Evolutionary conservation across 2,329 filamentous ascomycete species (phyloP).

Genomic region (Aspergillus proliferans): DNA sequence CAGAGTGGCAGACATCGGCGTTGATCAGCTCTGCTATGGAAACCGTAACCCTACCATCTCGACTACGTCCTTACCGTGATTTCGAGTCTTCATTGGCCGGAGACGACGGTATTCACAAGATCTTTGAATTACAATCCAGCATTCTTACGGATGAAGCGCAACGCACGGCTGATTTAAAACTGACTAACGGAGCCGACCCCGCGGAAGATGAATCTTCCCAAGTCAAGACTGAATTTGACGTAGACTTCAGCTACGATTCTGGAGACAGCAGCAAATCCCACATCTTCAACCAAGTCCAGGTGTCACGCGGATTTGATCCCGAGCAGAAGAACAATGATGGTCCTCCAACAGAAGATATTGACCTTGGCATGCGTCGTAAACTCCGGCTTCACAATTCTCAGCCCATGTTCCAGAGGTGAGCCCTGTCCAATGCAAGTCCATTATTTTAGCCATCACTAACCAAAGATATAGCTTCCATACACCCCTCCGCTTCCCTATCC

Average conservation of each 20-base stretch:
- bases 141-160: slow-evolving; percentile 34
- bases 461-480: slow-evolving; percentile 29
- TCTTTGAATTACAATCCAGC: slow-evolving; percentile 68
- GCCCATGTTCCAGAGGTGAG: slow-evolving; percentile 29
- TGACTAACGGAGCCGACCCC: slow-evolving; percentile 2
- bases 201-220: slow-evolving; percentile 11
- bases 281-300: slow-evolving; percentile 32
- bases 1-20: slow-evolving; percentile 74
- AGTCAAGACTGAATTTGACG: slow-evolving; percentile 26
- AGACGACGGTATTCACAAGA: slow-evolving; percentile 64
- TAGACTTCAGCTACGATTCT: slow-evolving; percentile 34
- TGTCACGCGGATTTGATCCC: slow-evolving; percentile 22
- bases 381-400: slow-evolving; percentile 28
- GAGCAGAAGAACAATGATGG: slow-evolving; percentile 6
- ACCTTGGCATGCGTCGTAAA: slow-evolving; percentile 24
- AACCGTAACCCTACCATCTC: slow-evolving; percentile 68
- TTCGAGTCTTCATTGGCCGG: slow-evolving; percentile 46
- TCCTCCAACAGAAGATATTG: slow-evolving; percentile 7
- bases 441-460: background rate
- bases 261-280: slow-evolving; percentile 18
- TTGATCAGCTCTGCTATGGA: slow-evolving; percentile 72
- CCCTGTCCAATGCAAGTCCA: background rate
- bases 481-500: slow-evolving; percentile 62
- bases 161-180: background rate
- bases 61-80: slow-evolving; percentile 39